These are phyloP conservation scores for Selaginella moellendorffii DNA, from an alignment of 75 land plant genomes.

Conservation along the genomic window DNA sequence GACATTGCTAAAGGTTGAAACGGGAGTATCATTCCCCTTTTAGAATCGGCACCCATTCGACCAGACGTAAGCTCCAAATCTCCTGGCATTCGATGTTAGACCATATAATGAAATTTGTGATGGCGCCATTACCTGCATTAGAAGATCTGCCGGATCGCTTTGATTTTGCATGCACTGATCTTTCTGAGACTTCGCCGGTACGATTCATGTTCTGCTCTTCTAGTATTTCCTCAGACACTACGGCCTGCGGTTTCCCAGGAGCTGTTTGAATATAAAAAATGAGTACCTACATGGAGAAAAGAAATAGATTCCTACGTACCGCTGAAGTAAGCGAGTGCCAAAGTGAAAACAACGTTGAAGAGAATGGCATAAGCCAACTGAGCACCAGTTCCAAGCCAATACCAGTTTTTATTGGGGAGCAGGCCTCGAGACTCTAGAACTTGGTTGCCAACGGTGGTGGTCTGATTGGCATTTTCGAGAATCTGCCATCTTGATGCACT, in stretches of 20 bases:
- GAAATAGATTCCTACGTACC: not conserved
- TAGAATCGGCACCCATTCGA: not conserved
- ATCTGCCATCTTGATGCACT: too few relatives aligned
- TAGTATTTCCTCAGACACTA: not conserved
- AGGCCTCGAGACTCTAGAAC: not conserved
- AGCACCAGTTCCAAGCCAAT: not conserved
- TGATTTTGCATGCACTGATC: not conserved
- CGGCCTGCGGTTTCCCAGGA: not conserved
- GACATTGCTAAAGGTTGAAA: constrained; percentile 2
- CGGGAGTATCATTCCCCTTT: constrained; percentile 6
- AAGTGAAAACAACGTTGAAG: not conserved
- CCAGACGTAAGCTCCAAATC: not conserved
- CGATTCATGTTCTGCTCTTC: not conserved
- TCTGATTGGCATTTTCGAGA: too few relatives aligned
- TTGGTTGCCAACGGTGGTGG: constrained; percentile 3
- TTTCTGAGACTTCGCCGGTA: not conserved
- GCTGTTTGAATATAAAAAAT: not conserved
- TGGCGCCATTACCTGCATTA: not conserved
- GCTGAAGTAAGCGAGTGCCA: not conserved
- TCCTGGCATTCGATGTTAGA: not conserved
- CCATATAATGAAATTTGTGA: not conserved
- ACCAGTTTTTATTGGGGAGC: not conserved
- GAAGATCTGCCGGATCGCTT: not conserved
- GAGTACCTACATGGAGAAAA: not conserved
- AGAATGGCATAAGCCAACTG: not conserved